Evolutionary conservation across 139 green algal species (phyloP).

Genomic region (Chlorella sorokiniana): DNA sequence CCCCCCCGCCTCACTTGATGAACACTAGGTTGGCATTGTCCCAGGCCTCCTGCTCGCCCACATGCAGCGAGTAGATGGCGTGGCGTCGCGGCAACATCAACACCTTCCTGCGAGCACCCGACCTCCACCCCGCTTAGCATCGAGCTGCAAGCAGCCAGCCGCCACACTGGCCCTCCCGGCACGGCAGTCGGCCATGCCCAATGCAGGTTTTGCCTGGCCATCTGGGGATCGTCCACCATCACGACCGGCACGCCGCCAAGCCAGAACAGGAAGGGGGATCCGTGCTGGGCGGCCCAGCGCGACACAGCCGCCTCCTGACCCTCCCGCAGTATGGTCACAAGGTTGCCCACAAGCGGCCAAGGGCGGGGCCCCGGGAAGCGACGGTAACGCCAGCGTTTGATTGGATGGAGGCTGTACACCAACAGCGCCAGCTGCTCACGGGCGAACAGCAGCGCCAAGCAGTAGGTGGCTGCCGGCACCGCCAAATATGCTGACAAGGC

Average conservation of each 20-base stretch:
- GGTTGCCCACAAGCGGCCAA: neutral
- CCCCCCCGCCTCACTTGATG: neutral
- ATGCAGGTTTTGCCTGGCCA: neutral
- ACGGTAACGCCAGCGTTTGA: conserved; percentile 6
- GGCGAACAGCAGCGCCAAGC: neutral
- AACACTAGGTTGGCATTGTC: conserved; percentile 6
- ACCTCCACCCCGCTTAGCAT: too few relatives aligned
- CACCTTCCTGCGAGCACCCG: conserved; percentile 11
- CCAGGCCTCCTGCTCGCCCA: neutral
- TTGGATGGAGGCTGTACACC: neutral
- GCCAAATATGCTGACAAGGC: too few relatives aligned
- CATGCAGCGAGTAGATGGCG: conserved; percentile 14
- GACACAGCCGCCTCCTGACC: neutral
- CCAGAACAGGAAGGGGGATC: neutral
- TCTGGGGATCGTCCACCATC: conserved; percentile 1
- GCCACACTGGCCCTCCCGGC: neutral
- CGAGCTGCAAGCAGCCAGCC: neutral
- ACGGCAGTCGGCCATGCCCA: neutral
- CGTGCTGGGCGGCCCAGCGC: conserved; percentile 3
- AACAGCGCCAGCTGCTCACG: neutral
- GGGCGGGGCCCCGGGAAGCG: neutral
- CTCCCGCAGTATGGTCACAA: neutral
- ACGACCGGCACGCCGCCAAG: neutral
- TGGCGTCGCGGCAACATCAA: neutral
- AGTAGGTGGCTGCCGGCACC: neutral